These are phyloP conservation scores for Neonectria ditissima DNA, from an alignment of 2,329 filamentous ascomycete genomes.

Conservation along the genomic window DNA sequence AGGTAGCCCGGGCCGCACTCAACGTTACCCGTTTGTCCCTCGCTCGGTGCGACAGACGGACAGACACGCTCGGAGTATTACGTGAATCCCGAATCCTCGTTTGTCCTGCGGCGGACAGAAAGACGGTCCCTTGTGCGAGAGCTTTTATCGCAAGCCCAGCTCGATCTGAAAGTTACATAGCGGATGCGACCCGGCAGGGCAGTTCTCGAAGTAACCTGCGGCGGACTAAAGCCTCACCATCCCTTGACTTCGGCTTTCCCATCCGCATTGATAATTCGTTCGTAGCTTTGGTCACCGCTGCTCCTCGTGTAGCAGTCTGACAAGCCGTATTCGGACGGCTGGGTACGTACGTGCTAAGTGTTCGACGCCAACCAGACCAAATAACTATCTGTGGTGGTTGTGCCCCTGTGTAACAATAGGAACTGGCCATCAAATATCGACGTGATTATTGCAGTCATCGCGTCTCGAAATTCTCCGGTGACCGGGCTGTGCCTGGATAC, in stretches of 20 bases:
- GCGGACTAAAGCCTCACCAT: conserved; percentile 1
- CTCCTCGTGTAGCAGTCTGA: conserved; percentile 39
- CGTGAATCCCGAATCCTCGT: conserved; percentile 20
- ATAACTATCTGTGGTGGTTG: conserved; percentile 13
- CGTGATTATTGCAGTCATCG: conserved; percentile 5
- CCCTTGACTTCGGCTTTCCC: neutral
- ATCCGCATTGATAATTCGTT: conserved; percentile 1
- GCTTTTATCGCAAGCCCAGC: conserved; percentile 25
- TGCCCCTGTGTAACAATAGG: conserved; percentile 22
- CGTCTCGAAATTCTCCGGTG: conserved; percentile 1
- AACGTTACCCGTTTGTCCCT: conserved; percentile 15
- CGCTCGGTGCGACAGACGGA: conserved; percentile 20
- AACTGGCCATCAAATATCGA: conserved; percentile 7
- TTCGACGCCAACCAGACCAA: conserved; percentile 1
- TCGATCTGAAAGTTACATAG: conserved; percentile 29
- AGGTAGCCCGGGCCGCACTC: conserved; percentile 6
- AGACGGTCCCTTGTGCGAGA: conserved; percentile 9
- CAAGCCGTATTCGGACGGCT: conserved; percentile 27
- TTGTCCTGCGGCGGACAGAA: neutral
- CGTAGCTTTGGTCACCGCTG: neutral
- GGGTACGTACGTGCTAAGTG: conserved; percentile 16
- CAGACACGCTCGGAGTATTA: conserved; percentile 19
- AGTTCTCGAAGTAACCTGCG: conserved; percentile 5
- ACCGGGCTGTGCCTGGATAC: conserved; percentile 6
- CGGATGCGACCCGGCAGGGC: conserved; percentile 17